phyloP scores from a whole-genome alignment of 2,329 filamentous ascomycete genomes.

The Talaromyces sp. region DNA sequence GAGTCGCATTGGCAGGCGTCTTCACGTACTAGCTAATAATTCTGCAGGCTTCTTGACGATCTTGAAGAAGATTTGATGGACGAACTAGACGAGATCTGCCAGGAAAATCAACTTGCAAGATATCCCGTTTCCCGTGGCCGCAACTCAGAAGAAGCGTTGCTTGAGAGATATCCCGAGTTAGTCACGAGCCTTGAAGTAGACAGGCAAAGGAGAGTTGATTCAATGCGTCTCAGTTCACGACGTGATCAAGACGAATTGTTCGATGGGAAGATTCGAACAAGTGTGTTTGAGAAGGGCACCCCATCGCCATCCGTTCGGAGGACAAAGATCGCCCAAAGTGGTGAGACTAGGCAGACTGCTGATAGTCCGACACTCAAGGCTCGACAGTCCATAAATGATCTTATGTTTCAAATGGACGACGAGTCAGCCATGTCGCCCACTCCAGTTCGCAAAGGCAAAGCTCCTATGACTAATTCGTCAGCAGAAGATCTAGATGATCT shows the following conservation, averaged over 20 bases:
- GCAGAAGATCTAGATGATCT: constrained; percentile 20
- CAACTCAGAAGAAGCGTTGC: constrained; percentile 56
- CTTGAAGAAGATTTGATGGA: constrained; percentile 78
- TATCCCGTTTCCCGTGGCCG: constrained; percentile 75
- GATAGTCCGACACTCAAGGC: constrained; percentile 66
- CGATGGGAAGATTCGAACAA: constrained; percentile 59
- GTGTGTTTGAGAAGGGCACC: constrained; percentile 62
- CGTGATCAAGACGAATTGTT: constrained; percentile 65
- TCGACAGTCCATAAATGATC: constrained; percentile 66
- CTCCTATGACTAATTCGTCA: constrained; percentile 23
- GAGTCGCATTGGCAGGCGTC: constrained; percentile 21
- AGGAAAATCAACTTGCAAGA: constrained; percentile 74
- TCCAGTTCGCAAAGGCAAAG: constrained; percentile 30
- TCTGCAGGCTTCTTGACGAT: constrained; percentile 66
- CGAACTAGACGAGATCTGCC: constrained; percentile 76
- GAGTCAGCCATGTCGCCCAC: constrained; percentile 45
- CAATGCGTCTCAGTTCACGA: constrained; percentile 66
- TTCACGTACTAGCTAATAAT: constrained; percentile 19
- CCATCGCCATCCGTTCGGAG: constrained; percentile 45
- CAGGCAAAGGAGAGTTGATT: constrained; percentile 65
- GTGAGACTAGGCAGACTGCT: constrained; percentile 46
- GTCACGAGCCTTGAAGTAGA: constrained; percentile 36
- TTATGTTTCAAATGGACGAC: constrained; percentile 95
- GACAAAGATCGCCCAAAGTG: constrained; percentile 41
- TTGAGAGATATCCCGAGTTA: constrained; percentile 47